Evolutionary conservation across 768 basidiomycete species (phyloP), one percentile per base, ranked within the genome.

Genomic region (Lentinus tigrinus): DNA sequence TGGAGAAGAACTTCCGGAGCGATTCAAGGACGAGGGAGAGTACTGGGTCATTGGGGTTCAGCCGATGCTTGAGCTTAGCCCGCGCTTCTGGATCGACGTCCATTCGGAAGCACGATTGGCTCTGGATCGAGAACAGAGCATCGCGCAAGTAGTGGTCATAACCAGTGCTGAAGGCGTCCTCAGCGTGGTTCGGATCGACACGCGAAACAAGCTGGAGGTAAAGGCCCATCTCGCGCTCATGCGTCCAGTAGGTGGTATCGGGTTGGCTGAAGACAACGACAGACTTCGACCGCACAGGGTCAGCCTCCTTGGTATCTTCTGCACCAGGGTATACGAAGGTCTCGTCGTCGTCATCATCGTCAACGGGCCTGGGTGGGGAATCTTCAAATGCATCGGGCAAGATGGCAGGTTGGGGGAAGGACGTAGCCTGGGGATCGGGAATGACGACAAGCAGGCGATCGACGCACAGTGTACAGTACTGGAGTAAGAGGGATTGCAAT

Each of bases 81-180:
- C 73, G 66, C 21, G 63, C 64, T 26, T 74, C 74, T 28, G 76
- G 72, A 27, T 82, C 78, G 4, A 76, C 66, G 36, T 75, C 74
- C 23, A 78, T 64, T 34, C 73, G 78, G 66, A 84, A 89, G 17
- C 83, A 84, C 5, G 78, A 74, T 61, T 91, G 88, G 52, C 73
- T 76, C 68, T 89, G 85, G 49, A 93, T 86, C 11, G 83, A 78
- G 28, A 80, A 64, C 17, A 93, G 71, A 7, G 91, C 91, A 63
- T 94, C 93, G 26, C 80, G 79, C 34, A 94, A 80, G 71, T 94
- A 95, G 64, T 90, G 85, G 43, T 91, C 87, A 60, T 93, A 92
- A 23, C 89, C 88, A 3, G 92, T 93, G 69, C 91, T 93, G 75
- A 93, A 91, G 16, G 79, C 81, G 61, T 90, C 86, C 38, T 80